Percentiles rank a stretch among this genome's conserved stretches.
These are phyloP conservation scores for Talaromyces rugulosus DNA, from an alignment of 2,329 filamentous ascomycete genomes.

Conservation along the genomic window DNA sequence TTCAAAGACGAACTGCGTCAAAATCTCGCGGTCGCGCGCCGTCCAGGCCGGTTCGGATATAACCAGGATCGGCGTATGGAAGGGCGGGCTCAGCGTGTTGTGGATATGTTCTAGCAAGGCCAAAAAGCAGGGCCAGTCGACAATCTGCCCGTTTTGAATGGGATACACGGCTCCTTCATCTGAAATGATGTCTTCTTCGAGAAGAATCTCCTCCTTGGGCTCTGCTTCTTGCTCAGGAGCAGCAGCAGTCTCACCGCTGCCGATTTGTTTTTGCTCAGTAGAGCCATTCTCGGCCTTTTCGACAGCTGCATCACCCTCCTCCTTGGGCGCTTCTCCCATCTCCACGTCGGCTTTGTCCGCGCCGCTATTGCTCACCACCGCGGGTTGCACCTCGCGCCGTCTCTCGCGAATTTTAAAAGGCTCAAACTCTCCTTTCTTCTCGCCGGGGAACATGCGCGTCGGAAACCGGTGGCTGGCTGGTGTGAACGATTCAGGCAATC, in stretches of 20 bases:
- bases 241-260: slow-evolving; percentile 1
- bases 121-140: slow-evolving; percentile 88
- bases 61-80: slow-evolving; percentile 90
- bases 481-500: slow-evolving; percentile 83
- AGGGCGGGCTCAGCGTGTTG: slow-evolving; percentile 80
- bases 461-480: slow-evolving; percentile 81
- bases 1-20: slow-evolving; percentile 94
- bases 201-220: slow-evolving; percentile 53
- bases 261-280: neutral
- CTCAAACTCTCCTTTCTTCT: slow-evolving; percentile 73
- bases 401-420: slow-evolving; percentile 71
- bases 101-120: slow-evolving; percentile 91
- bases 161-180: slow-evolving; percentile 89
- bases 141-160: slow-evolving; percentile 73
- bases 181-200: slow-evolving; percentile 83
- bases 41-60: slow-evolving; percentile 90
- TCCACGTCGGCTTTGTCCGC: slow-evolving; percentile 38
- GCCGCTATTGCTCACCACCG: slow-evolving; percentile 23
- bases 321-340: slow-evolving; percentile 39
- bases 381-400: slow-evolving; percentile 24
- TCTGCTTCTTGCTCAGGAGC: slow-evolving; percentile 16
- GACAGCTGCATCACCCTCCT: slow-evolving; percentile 1
- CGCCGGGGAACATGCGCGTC: slow-evolving; percentile 85
- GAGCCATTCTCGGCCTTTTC: neutral
- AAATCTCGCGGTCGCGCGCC: slow-evolving; percentile 75